Evolutionary conservation across 805 yeast species (phyloP), one percentile per base, ranked within the genome.

Genomic region (Sugiyamaella chiloensis): DNA sequence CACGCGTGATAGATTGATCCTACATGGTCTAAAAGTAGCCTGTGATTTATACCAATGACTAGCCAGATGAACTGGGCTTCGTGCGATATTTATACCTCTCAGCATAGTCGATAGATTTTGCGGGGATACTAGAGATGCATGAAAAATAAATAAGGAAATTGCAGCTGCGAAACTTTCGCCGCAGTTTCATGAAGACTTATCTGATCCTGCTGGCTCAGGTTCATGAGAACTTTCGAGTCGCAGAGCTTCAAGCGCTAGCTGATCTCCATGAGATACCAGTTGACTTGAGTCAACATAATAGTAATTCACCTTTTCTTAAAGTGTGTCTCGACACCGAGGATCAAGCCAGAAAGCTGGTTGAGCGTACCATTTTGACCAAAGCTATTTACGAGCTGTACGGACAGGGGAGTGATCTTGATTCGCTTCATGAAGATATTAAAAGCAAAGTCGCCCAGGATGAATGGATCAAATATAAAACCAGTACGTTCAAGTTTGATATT

Each of bases 381-480:
- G 87, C 87, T 0, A 80, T 91, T 26, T 93, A 87, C 62, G 96
- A 90, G 58, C 65, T 86, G 3, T 89, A 93, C 87, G 96, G 96
- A 0, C 65, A 72, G 42, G 96, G 93, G 0, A 50, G 52, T 0
- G 68, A 72, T 3, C 61, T 80, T 44, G 81, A 75, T 0, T 74
- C 71, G 29, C 63, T 90, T 31, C 96, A 89, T 59, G 66, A 62
- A 8, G 68, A 67, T 43, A 72, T 81, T 12, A 63, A 69, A 51
- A 26, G 62, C 52, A 51, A 70, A 59, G 51, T 67, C 66, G 35
- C 34, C 19, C 39, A 35, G 14, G 9, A 48, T 36, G 14, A 55
- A 46, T 46, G 60, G 74, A 37, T 36, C 16, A 57, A 59, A 2
- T 80, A 74, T 61, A 69, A 70, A 40, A 53, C 71, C 1, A 60